These are phyloP conservation scores for Tolypocladium sp. DNA, from an alignment of 2,329 filamentous ascomycete genomes.

Conservation along the genomic window DNA sequence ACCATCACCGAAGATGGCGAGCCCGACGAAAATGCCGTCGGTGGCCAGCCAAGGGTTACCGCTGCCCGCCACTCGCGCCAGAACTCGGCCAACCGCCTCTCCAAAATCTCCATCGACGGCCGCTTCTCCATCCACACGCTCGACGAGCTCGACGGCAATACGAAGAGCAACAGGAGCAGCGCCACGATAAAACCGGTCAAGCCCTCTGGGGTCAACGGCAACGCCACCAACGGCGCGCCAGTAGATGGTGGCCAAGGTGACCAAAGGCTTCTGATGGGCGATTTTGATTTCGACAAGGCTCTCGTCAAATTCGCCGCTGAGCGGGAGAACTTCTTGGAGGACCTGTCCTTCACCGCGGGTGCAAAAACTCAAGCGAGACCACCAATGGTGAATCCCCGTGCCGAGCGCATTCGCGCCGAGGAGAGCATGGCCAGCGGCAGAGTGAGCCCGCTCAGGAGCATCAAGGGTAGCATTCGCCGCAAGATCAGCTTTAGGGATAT, in stretches of 20 bases:
- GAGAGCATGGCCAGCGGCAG: conserved; percentile 47
- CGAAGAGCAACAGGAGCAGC: conserved; percentile 56
- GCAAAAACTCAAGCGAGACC: conserved; percentile 62
- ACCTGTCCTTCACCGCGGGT: conserved; percentile 81
- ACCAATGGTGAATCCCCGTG: conserved; percentile 67
- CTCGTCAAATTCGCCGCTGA: conserved; percentile 93
- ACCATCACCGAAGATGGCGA: conserved; percentile 58
- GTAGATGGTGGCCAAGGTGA: conserved; percentile 5
- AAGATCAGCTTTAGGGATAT: conserved; percentile 91
- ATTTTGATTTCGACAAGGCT: conserved; percentile 90
- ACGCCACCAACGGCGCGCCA: conserved; percentile 16
- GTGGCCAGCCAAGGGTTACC: conserved; percentile 13
- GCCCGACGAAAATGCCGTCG: conserved; percentile 32
- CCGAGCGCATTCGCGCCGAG: conserved; percentile 73
- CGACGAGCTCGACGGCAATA: conserved; percentile 50
- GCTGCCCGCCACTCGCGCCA: conserved; percentile 50
- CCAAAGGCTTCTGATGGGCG: conserved; percentile 30
- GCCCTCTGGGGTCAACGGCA: conserved; percentile 14
- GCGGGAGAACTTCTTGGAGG: conserved; percentile 85
- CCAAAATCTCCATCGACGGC: conserved; percentile 40
- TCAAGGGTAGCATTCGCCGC: conserved; percentile 79
- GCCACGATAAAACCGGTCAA: conserved; percentile 48
- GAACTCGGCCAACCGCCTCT: conserved; percentile 49
- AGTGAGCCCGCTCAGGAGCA: conserved; percentile 47
- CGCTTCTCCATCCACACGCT: conserved; percentile 45